phyloP scores from a whole-genome alignment of 108 stramenopile species.

The Cyclostephanos tholiformis region DNA sequence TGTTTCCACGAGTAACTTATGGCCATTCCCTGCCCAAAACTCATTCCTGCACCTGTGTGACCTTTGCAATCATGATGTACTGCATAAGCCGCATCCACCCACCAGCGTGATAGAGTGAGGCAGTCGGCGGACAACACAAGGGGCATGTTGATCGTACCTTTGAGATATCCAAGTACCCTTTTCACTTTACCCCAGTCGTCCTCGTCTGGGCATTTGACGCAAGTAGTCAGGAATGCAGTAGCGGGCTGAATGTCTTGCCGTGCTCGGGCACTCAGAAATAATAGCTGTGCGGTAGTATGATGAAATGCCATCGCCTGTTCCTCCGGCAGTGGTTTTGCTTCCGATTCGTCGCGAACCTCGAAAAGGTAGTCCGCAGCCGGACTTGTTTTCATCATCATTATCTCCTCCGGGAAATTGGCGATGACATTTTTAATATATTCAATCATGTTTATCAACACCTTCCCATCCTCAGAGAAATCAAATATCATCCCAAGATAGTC shows the following conservation, averaged over 20 bases:
- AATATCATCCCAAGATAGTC: slow-evolving; percentile 53
- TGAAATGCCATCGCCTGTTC: slow-evolving; percentile 7
- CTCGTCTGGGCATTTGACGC: background rate
- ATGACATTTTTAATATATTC: slow-evolving; percentile 1
- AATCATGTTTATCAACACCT: slow-evolving; percentile 1
- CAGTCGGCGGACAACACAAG: background rate
- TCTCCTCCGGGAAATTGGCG: slow-evolving; percentile 2
- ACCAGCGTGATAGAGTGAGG: background rate
- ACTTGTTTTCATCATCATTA: background rate
- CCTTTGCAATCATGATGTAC: background rate
- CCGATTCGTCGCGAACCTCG: background rate
- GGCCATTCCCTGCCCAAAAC: background rate
- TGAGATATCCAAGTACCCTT: background rate
- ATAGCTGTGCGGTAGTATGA: background rate
- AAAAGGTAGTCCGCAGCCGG: slow-evolving; percentile 10
- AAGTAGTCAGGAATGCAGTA: slow-evolving; percentile 1
- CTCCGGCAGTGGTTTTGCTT: background rate
- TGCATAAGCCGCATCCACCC: background rate
- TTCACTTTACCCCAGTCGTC: background rate
- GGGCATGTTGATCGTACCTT: background rate
- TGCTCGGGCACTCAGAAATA: background rate
- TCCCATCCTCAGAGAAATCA: slow-evolving; percentile 14
- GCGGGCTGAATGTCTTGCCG: slow-evolving; percentile 1
- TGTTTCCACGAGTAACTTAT: background rate
- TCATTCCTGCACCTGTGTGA: background rate